These are phyloP conservation scores for Magnolia officinalis DNA, from an alignment of 164 flowering plant genomes.

Conservation along the genomic window DNA sequence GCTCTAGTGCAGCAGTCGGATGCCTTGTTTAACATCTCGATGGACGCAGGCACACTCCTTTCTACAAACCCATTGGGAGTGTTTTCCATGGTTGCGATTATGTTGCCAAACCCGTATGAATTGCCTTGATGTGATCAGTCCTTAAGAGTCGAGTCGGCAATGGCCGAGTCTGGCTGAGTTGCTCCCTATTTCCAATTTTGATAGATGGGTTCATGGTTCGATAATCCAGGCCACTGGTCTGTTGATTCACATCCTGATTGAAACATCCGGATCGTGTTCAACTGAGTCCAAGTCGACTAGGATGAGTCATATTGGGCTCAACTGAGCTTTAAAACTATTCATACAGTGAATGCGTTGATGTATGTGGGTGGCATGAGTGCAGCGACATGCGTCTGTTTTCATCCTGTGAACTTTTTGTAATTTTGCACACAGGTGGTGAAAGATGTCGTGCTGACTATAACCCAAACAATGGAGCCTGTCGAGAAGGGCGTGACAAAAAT, in stretches of 20 bases:
- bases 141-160: too few relatives aligned
- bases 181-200: too few relatives aligned
- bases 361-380: not conserved
- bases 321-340: not conserved
- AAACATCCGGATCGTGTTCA: too few relatives aligned
- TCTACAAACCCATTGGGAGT: constrained; percentile 34
- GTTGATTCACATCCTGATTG: too few relatives aligned
- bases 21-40: constrained; percentile 46
- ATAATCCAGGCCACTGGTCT: not conserved
- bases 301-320: too few relatives aligned
- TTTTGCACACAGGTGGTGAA: constrained; percentile 59
- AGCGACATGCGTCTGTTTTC: not conserved
- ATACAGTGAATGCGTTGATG: not conserved
- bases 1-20: constrained; percentile 48
- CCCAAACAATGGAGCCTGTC: constrained; percentile 87
- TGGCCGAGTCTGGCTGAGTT: too few relatives aligned
- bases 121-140: too few relatives aligned
- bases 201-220: too few relatives aligned
- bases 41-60: constrained; percentile 26
- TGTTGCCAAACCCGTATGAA: constrained; percentile 56
- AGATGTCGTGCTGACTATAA: constrained; percentile 85
- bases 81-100: constrained; percentile 62
- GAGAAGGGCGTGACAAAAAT: constrained; percentile 79
- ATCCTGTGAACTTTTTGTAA: not conserved
- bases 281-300: too few relatives aligned